phyloP scores from a whole-genome alignment of 148 eudicot genomes.

The Rhododendron mucronatum region DNA sequence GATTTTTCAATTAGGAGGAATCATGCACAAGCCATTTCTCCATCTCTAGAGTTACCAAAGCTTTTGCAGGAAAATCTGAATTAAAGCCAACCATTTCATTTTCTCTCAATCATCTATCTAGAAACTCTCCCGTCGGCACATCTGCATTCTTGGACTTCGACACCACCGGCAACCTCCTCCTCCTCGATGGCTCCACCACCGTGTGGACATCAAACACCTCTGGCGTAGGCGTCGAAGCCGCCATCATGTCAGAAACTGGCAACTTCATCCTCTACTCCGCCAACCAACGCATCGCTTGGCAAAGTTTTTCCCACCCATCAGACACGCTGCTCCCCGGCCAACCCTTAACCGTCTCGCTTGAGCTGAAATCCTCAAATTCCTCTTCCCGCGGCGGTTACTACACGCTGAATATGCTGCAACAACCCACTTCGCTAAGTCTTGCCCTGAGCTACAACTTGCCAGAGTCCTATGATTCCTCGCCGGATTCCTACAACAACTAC shows the following conservation, averaged over 20 bases:
- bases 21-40: slow-evolving; percentile 9
- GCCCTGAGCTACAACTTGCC: slow-evolving; percentile 69
- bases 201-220: slow-evolving; percentile 80
- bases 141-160: slow-evolving; percentile 51
- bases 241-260: slow-evolving; percentile 62
- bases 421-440: slow-evolving; percentile 70
- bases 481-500: slow-evolving; percentile 41
- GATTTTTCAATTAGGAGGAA: neutral
- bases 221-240: slow-evolving; percentile 27
- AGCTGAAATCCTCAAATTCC: slow-evolving; percentile 38
- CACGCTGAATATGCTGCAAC: slow-evolving; percentile 74
- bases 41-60: slow-evolving; percentile 17
- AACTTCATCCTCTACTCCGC: slow-evolving; percentile 56
- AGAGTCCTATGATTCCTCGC: slow-evolving; percentile 24
- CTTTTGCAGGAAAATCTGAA: slow-evolving; percentile 21
- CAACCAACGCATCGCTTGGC: slow-evolving; percentile 38
- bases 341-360: slow-evolving; percentile 47
- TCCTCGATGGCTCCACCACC: slow-evolving; percentile 38
- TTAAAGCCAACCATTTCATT: slow-evolving; percentile 26
- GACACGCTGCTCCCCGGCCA: slow-evolving; percentile 90
- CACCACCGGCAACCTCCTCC: slow-evolving; percentile 56
- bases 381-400: slow-evolving; percentile 56
- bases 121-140: slow-evolving; percentile 59
- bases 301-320: slow-evolving; percentile 72
- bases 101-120: slow-evolving; percentile 38